These are phyloP conservation scores for Chlamydomonas sp. DNA, from an alignment of 139 green algal genomes.

Conservation along the genomic window DNA sequence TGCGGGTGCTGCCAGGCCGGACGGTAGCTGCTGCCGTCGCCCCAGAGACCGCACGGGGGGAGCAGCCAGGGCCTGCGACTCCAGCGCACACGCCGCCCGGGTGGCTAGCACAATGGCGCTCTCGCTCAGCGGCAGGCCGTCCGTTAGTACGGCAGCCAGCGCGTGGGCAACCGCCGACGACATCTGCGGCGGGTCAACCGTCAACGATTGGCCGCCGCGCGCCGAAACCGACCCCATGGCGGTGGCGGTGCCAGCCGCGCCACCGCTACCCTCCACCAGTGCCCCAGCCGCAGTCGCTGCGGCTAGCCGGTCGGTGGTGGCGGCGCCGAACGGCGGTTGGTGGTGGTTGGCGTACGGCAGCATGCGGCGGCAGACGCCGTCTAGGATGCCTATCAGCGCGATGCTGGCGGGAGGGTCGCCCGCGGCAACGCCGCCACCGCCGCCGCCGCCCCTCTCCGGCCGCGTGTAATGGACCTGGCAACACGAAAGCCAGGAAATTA, in stretches of 20 bases:
- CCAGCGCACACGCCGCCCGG: neutral
- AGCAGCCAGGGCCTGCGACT: conserved; percentile 12
- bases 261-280: neutral
- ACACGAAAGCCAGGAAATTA: no score
- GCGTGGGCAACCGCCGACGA: conserved; percentile 1
- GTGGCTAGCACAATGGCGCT: neutral
- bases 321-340: neutral
- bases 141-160: conserved; percentile 9
- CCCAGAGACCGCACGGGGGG: conserved; percentile 9
- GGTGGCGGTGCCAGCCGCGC: neutral
- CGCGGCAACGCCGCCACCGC: neutral
- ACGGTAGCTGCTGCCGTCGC: neutral
- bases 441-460: neutral
- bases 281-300: neutral
- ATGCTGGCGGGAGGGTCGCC: neutral
- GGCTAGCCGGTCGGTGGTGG: neutral
- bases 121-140: conserved; percentile 4
- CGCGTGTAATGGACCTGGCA: neutral
- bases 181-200: conserved; percentile 6
- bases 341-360: neutral
- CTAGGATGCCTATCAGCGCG: conserved; percentile 5
- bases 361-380: conserved; percentile 6
- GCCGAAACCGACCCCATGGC: neutral
- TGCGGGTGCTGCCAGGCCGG: no score
- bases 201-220: neutral